phyloP scores from a whole-genome alignment of 495 filamentous ascomycete species.

The Aspergillus ostianus region DNA sequence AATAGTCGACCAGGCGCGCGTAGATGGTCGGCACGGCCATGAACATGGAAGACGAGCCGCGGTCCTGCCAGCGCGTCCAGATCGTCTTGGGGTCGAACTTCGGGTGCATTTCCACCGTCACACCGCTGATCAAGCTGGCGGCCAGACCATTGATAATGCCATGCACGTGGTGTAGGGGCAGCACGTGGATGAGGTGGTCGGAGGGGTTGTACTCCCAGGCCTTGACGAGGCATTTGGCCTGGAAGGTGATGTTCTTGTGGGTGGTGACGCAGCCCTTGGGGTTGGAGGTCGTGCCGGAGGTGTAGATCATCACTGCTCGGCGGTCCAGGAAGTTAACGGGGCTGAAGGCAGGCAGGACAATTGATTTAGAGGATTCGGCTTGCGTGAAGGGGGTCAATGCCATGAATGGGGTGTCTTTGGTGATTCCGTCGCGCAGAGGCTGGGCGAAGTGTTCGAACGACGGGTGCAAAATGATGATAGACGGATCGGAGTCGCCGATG shows the following conservation, averaged over 20 bases:
- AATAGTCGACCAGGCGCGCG: slow-evolving; percentile 45
- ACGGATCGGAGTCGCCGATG: slow-evolving; percentile 43
- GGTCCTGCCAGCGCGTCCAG: slow-evolving; percentile 42
- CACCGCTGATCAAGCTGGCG: slow-evolving; percentile 38
- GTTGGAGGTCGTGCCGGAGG: slow-evolving; percentile 44
- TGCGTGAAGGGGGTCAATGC: slow-evolving; percentile 31
- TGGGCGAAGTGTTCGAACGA: slow-evolving; percentile 35
- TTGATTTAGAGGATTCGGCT: slow-evolving; percentile 14
- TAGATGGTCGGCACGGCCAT: slow-evolving; percentile 50
- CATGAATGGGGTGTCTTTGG: slow-evolving; percentile 32
- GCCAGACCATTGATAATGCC: slow-evolving; percentile 45
- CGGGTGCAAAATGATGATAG: slow-evolving; percentile 42
- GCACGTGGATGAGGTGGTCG: slow-evolving; percentile 45
- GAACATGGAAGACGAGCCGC: slow-evolving; percentile 42
- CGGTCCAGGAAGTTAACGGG: slow-evolving; percentile 27
- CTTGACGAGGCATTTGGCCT: slow-evolving; percentile 37
- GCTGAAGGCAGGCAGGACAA: slow-evolving; percentile 32
- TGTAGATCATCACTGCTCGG: slow-evolving; percentile 47
- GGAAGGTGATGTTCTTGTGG: slow-evolving; percentile 45
- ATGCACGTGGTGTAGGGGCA: slow-evolving; percentile 46
- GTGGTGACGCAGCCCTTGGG: slow-evolving; percentile 47
- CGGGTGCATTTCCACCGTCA: slow-evolving; percentile 44
- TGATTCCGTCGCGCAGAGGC: slow-evolving; percentile 30
- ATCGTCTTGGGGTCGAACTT: slow-evolving; percentile 46
- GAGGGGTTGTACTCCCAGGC: slow-evolving; percentile 37